phyloP scores from a whole-genome alignment of 1,139 yeast species.

The Eremothecium coryli region DNA sequence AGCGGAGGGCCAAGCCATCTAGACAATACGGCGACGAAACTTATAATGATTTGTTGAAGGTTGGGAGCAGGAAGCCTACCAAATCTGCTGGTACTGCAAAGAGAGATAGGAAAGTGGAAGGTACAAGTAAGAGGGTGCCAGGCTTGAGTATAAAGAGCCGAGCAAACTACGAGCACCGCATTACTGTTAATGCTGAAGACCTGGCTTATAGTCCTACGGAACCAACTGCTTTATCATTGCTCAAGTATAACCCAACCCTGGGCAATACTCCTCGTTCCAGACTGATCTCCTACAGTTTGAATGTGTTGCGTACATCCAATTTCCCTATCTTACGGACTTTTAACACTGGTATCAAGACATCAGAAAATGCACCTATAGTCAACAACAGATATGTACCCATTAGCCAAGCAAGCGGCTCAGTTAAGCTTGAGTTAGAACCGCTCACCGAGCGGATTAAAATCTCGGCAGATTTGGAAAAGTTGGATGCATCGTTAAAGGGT shows the following conservation, averaged over 20 bases:
- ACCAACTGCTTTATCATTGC: constrained; percentile 19
- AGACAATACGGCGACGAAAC: too few species aligned
- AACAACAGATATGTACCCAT: constrained; percentile 8
- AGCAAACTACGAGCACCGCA: too few species aligned
- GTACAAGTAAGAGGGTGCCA: neutral
- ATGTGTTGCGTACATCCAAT: constrained; percentile 15
- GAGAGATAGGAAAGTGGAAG: neutral
- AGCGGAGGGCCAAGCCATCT: too few species aligned
- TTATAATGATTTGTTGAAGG: neutral
- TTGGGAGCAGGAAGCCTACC: neutral
- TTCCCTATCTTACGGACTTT: constrained; percentile 22
- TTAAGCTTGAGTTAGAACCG: constrained; percentile 19
- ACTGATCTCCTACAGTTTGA: constrained; percentile 16
- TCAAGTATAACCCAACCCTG: constrained; percentile 18
- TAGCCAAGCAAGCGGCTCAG: neutral
- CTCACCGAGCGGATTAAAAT: constrained; percentile 15
- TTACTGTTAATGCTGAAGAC: neutral
- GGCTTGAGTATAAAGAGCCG: too few species aligned
- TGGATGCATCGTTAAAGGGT: constrained; percentile 17
- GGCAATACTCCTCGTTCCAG: constrained; percentile 15
- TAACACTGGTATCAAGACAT: constrained; percentile 14
- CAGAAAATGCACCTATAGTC: constrained; percentile 8
- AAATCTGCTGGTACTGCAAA: neutral
- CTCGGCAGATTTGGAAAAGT: constrained; percentile 12
- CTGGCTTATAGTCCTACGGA: constrained; percentile 17